Evolutionary conservation across 176 grass and related monocot species (phyloP), one percentile per base, ranked within the genome.

Genomic region (Eleusine indica): DNA sequence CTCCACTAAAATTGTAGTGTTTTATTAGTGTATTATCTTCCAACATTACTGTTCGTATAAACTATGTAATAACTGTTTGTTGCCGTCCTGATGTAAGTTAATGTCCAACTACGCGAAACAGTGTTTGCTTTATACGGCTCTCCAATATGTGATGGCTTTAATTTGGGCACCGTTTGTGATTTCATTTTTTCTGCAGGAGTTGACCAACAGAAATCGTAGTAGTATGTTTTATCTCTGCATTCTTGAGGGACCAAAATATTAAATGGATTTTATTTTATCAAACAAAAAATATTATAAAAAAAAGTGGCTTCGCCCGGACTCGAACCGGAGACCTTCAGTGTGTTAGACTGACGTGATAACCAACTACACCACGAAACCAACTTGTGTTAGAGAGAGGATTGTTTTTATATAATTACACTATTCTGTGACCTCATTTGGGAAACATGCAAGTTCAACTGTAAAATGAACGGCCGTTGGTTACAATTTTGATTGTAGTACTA

Each of bases 301-400:
- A 37, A 62, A 1, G 1, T 94, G 85, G 82, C 85, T 39, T 95
- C 90, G 90, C 83, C 93, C 88, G 93, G 88, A 22, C 25, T 92
- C 73, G 86, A 96, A 92, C 93, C 88, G 90, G 90, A 93, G 91
- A 96, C 90, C 90, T 93, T 93, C 88, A 91, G 82, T 91, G 93
- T 87, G 93, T 93, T 93, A 93, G 90, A 92, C 90, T 92, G 93
- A 90, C 93, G 90, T 95, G 88, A 92, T 90, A 91, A 95, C 94
- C 91, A 93, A 95, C 88, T 92, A 92, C 88, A 90, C 90, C 93
- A 96, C 88, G 86, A 93, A 77, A 96, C 86, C 88, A 70, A 4
- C 0, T 1, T 38, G 9, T 7, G 19, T 21, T 43, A 8, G 11
- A 25, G 0, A 0, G 25, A 25, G 25, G 25, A 25, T 44, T 7